phyloP scores from a whole-genome alignment of 495 filamentous ascomycete genomes.

The Xylaria cubensis region DNA sequence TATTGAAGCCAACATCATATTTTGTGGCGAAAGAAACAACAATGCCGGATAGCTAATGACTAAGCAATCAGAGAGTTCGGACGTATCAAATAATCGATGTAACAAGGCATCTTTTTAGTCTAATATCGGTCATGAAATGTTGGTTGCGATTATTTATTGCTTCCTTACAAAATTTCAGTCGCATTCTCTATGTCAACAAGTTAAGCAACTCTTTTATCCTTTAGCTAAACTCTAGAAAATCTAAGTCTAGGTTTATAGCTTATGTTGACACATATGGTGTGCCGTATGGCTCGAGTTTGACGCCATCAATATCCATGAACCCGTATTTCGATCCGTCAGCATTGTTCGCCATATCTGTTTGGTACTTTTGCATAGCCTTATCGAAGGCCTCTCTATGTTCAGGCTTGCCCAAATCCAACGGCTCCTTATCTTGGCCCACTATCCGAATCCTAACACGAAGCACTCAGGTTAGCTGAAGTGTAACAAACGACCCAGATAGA shows the following conservation, averaged over 20 bases:
- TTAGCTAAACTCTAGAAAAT: background rate
- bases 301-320: conserved; percentile 33
- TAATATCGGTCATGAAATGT: background rate
- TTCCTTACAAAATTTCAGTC: background rate
- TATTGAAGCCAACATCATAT: background rate
- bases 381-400: conserved; percentile 44
- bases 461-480: background rate
- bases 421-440: conserved; percentile 59
- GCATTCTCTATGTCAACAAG: background rate
- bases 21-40: background rate
- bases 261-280: conserved; percentile 26
- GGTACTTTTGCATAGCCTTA: conserved; percentile 35
- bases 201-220: background rate
- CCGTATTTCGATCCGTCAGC: conserved; percentile 39
- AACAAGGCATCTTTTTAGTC: background rate
- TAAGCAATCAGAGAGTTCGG: background rate
- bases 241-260: background rate
- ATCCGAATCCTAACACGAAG: conserved; percentile 47
- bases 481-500: background rate
- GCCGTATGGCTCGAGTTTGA: conserved; percentile 29
- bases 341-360: conserved; percentile 32
- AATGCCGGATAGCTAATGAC: background rate
- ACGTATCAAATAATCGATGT: background rate
- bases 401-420: conserved; percentile 55
- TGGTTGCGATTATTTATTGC: background rate